Base-by-base conservation (phyloP, 441 rosid species). In the Pelargonium exstipulatum region DNA sequence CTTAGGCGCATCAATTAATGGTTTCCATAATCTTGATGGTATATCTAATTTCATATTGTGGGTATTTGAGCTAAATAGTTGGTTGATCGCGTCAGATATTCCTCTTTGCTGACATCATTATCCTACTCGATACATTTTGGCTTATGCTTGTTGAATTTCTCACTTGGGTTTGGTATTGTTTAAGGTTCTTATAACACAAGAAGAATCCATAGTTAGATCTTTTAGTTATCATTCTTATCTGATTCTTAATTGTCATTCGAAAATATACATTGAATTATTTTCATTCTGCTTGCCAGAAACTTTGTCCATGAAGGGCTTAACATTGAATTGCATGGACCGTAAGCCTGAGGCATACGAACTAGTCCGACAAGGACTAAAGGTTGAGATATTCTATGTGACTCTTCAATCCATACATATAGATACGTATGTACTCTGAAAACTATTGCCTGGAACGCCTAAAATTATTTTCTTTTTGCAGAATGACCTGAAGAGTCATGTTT, bases 271-370 rank as follows among this genome's bases (percentile, higher is more conserved):
- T 58, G 57, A 68, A 45, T 64, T 40, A 62, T 62, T 32, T 71
- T 37, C 29, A 62, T 68, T 29, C 29, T 73, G 75, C 49, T 58
- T 67, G 71, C 46, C 88, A 96, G 99, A 96, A 87, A 96, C 99
- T 32, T 80, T 96, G 78, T 91, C 99, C 0, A 96, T 96, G 99
- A 96, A 96, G 84, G 99, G 99, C 16, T 81, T 96, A 84, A 93
- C 97, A 8, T 82, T 96, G 62, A 96, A 96, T 81, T 96, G 99
- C 81, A 93, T 93, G 98, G 99, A 93, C 80, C 99, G 98, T 73
- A 96, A 96, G 83, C 73, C 89, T 67, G 98, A 96, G 81, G 99
- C 99, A 70, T 95, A 93, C 75, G 98, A 93, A 73, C 98, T 96
- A 76, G 99, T 96, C 71, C 84, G 99, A 65, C 86, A 83, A 22